These are phyloP conservation scores for Piloderma croceum DNA, from an alignment of 768 basidiomycete species.

Conservation along the genomic window DNA sequence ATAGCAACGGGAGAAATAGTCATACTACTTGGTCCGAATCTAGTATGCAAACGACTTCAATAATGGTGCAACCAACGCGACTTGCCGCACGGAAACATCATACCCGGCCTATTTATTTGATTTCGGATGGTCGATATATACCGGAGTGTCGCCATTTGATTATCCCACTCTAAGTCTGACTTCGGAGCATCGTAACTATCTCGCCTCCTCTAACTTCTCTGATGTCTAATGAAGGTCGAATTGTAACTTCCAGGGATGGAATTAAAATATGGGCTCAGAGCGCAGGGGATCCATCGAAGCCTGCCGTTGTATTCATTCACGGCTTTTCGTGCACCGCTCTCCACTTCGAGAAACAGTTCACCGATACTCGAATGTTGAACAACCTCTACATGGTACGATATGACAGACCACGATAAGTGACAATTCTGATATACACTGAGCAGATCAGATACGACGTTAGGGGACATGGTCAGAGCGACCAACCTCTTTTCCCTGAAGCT, in stretches of 20 bases:
- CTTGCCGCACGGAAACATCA: too few relatives aligned
- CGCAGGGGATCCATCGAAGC: conserved; percentile 31
- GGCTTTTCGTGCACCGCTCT: conserved; percentile 32
- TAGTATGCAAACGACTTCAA: too few relatives aligned
- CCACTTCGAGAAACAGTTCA: conserved; percentile 35
- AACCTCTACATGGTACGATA: conserved; percentile 20
- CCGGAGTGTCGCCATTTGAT: too few relatives aligned
- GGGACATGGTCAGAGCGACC: conserved; percentile 31
- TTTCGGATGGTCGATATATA: too few relatives aligned
- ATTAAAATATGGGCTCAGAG: conserved; percentile 36
- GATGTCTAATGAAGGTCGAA: conserved; percentile 1
- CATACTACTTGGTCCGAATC: too few relatives aligned
- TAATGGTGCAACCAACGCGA: too few relatives aligned
- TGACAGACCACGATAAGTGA: background rate
- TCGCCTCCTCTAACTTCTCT: too few relatives aligned
- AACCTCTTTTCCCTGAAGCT: conserved; percentile 21
- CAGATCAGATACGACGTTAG: conserved; percentile 33
- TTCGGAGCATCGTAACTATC: too few relatives aligned
- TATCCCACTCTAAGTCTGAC: too few relatives aligned
- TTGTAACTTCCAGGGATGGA: conserved; percentile 34
- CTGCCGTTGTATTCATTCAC: conserved; percentile 37
- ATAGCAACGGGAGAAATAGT: too few relatives aligned
- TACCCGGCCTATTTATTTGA: too few relatives aligned
- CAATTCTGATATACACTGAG: background rate
- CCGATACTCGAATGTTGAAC: conserved; percentile 20